Conservation (phyloP, 2,329 filamentous ascomycete genomes). For the Colletotrichum plurivorum region DNA sequence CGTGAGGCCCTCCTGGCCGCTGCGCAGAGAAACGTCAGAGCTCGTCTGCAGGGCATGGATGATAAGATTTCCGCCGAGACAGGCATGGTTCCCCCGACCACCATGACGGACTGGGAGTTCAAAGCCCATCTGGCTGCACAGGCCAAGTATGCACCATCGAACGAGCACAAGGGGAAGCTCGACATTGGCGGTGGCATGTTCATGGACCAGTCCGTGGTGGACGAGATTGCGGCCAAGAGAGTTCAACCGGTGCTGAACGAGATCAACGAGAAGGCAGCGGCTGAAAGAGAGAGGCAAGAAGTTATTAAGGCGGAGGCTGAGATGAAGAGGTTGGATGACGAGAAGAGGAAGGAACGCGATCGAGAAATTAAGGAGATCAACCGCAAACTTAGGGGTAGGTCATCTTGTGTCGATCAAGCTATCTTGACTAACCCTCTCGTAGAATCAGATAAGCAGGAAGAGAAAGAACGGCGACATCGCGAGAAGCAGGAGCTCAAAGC, state of each 20-base stretch:
- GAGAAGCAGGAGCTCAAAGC: conserved; percentile 63
- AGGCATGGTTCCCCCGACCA: conserved; percentile 78
- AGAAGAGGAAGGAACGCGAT: conserved; percentile 66
- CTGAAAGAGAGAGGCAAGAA: conserved; percentile 76
- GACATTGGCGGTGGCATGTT: conserved; percentile 86
- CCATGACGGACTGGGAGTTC: conserved; percentile 83
- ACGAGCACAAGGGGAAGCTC: conserved; percentile 65
- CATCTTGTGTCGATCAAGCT: neutral
- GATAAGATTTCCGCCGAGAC: conserved; percentile 83
- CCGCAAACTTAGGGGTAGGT: conserved; percentile 72
- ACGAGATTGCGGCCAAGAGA: conserved; percentile 82
- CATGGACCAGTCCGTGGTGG: conserved; percentile 82
- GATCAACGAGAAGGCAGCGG: conserved; percentile 83
- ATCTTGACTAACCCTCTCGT: conserved; percentile 17
- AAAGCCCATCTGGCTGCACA: conserved; percentile 81
- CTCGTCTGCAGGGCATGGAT: conserved; percentile 84
- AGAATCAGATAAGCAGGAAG: conserved; percentile 65
- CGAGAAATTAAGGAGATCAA: conserved; percentile 67
- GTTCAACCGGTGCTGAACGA: conserved; percentile 89
- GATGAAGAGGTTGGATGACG: conserved; percentile 72
- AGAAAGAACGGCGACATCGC: conserved; percentile 60
- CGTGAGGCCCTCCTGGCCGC: conserved; percentile 81
- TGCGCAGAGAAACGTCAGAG: conserved; percentile 89
- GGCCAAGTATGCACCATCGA: conserved; percentile 67
- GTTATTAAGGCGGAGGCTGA: conserved; percentile 75